phyloP scores from a whole-genome alignment of 208 protist genomes.

The Leishmania major region DNA sequence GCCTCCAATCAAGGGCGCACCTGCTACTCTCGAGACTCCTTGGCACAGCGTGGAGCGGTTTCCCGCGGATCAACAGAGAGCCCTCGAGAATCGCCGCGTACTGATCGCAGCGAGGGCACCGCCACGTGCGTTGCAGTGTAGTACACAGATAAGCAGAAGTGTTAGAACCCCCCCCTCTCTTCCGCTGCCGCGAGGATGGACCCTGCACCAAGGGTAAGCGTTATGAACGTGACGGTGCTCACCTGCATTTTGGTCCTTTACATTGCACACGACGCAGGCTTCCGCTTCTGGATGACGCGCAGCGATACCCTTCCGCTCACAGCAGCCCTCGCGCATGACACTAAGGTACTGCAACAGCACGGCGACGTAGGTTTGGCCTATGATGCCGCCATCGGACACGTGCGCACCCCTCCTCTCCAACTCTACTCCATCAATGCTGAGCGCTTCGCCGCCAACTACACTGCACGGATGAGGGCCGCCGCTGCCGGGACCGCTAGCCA shows the following conservation, averaged over 20 bases:
- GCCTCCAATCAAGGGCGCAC: neutral
- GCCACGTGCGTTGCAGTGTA: neutral
- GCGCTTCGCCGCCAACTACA: neutral
- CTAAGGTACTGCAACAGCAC: neutral
- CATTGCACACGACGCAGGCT: conserved; percentile 21
- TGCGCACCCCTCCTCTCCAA: conserved; percentile 12
- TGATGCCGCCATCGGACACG: conserved; percentile 8
- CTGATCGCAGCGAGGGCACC: neutral
- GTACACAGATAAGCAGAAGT: neutral
- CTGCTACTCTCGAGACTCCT: neutral
- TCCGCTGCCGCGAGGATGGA: conserved; percentile 9
- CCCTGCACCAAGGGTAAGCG: neutral
- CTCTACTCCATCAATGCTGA: neutral
- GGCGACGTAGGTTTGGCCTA: conserved; percentile 11
- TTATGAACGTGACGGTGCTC: conserved; percentile 21
- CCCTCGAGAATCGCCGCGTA: neutral
- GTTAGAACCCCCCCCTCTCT: neutral
- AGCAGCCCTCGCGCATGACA: conserved; percentile 16
- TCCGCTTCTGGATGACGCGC: conserved; percentile 30
- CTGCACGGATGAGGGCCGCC: neutral
- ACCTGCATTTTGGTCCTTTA: conserved; percentile 23
- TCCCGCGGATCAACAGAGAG: neutral
- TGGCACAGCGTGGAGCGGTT: neutral
- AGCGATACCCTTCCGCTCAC: conserved; percentile 14
- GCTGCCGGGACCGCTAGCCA: neutral